These are phyloP conservation scores for Epichloe hybrida DNA, from an alignment of 2,329 filamentous ascomycete genomes.

Conservation along the genomic window DNA sequence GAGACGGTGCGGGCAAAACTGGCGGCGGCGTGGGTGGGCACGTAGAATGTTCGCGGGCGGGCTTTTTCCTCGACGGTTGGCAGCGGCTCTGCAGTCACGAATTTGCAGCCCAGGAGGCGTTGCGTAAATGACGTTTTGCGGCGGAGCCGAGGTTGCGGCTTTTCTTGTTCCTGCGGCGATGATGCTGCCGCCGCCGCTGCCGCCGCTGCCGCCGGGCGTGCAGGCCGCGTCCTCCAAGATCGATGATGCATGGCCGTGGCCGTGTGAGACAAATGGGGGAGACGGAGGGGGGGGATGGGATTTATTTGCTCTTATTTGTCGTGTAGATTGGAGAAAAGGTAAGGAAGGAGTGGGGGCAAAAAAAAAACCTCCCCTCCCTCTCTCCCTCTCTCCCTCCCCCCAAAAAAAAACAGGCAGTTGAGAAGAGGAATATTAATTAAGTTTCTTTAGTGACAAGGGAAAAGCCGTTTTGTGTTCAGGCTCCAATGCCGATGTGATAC, in stretches of 20 bases:
- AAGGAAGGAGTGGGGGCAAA: background rate
- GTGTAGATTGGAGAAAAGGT: too few relatives aligned
- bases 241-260: background rate
- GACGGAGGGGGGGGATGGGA: background rate
- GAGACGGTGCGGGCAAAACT: conserved; percentile 13
- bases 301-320: too few relatives aligned
- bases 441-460: background rate
- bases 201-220: background rate
- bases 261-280: background rate
- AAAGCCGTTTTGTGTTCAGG: background rate
- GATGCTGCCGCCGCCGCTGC: background rate
- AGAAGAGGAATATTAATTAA: too few relatives aligned
- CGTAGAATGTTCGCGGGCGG: conserved; percentile 8
- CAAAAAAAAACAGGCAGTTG: background rate
- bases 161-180: background rate
- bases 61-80: background rate
- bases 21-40: conserved; percentile 17
- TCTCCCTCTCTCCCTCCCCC: too few relatives aligned
- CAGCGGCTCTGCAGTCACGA: background rate
- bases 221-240: conserved; percentile 1
- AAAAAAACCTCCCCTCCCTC: too few relatives aligned
- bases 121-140: conserved; percentile 5
- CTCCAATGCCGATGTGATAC: background rate
- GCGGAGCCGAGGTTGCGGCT: background rate
- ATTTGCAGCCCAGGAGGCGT: conserved; percentile 1